Evolutionary conservation across 768 basidiomycete species (phyloP), one percentile per base, ranked within the genome.

Genomic region (Auricularia auricula-judae): DNA sequence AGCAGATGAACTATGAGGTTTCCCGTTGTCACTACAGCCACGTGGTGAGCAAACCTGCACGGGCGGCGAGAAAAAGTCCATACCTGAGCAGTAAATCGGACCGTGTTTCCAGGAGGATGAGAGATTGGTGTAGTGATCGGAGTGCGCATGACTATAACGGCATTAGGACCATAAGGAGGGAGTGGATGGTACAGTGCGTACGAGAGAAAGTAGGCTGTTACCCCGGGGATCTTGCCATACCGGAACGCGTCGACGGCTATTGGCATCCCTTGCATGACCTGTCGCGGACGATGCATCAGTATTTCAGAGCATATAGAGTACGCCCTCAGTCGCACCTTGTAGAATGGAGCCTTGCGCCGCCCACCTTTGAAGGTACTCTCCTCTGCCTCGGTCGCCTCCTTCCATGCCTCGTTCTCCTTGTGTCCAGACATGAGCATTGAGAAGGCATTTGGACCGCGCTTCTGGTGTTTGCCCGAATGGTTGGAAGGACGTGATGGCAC

Each of bases 161-260:
- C 11, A 12, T 59, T 8, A 56, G 36, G 36, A 14, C 7, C 36
- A 51, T 70, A 62, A 11, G 18, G n/a, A 36, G 14, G n/a, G 29
- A 18, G 59, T 23, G 44, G 33, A 68, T 67, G 42, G 61, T 23
- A 42, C 12, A 68, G 74, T 58, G 69, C 81, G 66, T 70, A 95
- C 94, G 93, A 93, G 67, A 98, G 75, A 69, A 97, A 93, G 73
- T 98, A 98, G 0, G 94, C 91, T 35, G 84, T 90, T 33, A 98
- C 84, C 10, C 85, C 86, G 4, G 95, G 94, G 61, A 99, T 94
- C 34, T 81, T 79, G 4, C 96, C 97, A 72, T 98, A 99, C 43
- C 88, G 84, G 75, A 99, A 99, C 1, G 95, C 97, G 72, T 99
- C 97, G 0, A 99, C 97, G 16, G 96, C 93, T 33, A 99, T 89